Evolutionary conservation across 495 filamentous ascomycete species (phyloP), one percentile per base, ranked within the genome.

Genomic region (Aspergillus funiculosus): DNA sequence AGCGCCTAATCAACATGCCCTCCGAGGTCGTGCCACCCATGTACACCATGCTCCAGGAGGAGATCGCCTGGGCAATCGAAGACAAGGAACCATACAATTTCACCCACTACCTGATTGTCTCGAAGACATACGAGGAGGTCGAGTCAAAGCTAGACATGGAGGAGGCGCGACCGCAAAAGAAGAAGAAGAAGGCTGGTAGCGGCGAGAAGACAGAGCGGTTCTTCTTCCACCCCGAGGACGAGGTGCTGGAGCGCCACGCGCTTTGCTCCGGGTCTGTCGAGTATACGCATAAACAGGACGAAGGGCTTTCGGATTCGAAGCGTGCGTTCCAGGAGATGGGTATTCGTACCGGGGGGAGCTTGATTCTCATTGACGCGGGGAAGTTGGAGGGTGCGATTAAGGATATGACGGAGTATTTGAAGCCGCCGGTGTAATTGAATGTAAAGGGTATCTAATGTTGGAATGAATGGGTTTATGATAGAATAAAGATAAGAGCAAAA

Each of bases 201-300:
- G 69, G 63, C 50, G 48, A 57, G 34, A 52, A 10, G 10, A 27
- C 22, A 52, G 71, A 70, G 45, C 73, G 74, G 28, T 90, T 89
- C 68, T 94, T 88, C 64, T 99, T 97, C 71, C 94, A 99, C 62
- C 87, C 92, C 2, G 94, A 99, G 65, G 94, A 99, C 59, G 92
- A 99, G 71, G 78, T 90, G 43, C 62, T 96, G 49, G 79, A 91
- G 55, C 76, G 77, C 48, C 74, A 88, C 65, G 83, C 86, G 9
- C 42, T 77, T 22, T 85, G 75, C 43, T 67, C 68, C 30, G 85
- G 80, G 8, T 74, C 73, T 24, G 87, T 82, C 57, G 79, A 83
- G 17, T 96, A 87, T 59, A 80, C 79, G 10, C 91, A 86, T 62
- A 78, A 89, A 59, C 69, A 72, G 32, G 85, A 81, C 25, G 85